These are phyloP conservation scores for Naematelia aurantialba DNA, from an alignment of 768 basidiomycete genomes.

Conservation along the genomic window DNA sequence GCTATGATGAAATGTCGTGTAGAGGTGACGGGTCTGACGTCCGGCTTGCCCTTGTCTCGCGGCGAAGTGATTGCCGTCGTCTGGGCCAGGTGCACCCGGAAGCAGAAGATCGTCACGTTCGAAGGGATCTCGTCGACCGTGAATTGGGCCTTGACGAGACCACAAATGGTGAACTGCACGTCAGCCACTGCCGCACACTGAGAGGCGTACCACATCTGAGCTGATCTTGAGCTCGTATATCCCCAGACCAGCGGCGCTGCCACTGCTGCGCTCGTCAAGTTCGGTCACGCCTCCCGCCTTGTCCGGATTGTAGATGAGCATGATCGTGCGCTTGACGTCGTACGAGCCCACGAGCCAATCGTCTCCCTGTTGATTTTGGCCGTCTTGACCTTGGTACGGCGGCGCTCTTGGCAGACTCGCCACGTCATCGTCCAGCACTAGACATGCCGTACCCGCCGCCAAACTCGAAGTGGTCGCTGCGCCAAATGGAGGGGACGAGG, in stretches of 20 bases:
- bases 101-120: slow-evolving; percentile 26
- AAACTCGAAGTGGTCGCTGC: slow-evolving; percentile 8
- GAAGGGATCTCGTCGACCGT: slow-evolving; percentile 17
- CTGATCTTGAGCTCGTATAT: slow-evolving; percentile 8
- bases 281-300: slow-evolving; percentile 15
- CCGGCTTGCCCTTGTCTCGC: slow-evolving; percentile 13
- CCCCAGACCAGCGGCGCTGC: slow-evolving; percentile 10
- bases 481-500: background rate
- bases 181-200: background rate
- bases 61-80: slow-evolving; percentile 27
- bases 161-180: slow-evolving; percentile 30
- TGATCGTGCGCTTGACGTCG: slow-evolving; percentile 2
- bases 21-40: slow-evolving; percentile 13
- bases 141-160: slow-evolving; percentile 17
- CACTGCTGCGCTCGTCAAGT: slow-evolving; percentile 23
- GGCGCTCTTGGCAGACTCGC: background rate
- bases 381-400: background rate
- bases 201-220: slow-evolving; percentile 12
- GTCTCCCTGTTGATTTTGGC: background rate
- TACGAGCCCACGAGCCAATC: slow-evolving; percentile 10
- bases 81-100: slow-evolving; percentile 27
- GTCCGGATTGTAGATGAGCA: slow-evolving; percentile 21
- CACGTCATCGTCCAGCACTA: slow-evolving; percentile 1
- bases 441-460: slow-evolving; percentile 5
- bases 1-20: slow-evolving; percentile 7